Conservation (phyloP, 139 green algal genomes). For the Picochlorum sp. region DNA sequence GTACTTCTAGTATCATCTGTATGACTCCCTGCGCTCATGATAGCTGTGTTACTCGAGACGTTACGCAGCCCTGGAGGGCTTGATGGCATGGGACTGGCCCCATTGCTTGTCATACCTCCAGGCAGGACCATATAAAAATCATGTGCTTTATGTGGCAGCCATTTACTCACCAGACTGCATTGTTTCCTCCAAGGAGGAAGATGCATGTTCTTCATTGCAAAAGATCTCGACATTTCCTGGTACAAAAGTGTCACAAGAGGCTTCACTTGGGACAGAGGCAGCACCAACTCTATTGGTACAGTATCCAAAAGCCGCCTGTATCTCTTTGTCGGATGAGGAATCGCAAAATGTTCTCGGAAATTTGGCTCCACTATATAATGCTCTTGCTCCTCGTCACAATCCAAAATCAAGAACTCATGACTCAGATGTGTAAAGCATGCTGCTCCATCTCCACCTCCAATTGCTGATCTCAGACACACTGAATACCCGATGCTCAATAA, state of each 20-base stretch:
- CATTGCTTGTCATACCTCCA: background rate
- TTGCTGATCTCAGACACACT: slow-evolving; percentile 28
- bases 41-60: too few relatives aligned
- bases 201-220: too few relatives aligned
- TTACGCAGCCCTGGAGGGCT: too few relatives aligned
- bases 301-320: background rate
- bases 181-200: too few relatives aligned
- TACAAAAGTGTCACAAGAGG: too few relatives aligned
- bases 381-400: background rate
- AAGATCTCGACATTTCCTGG: too few relatives aligned
- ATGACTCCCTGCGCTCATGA: too few relatives aligned
- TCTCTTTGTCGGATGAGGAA: background rate
- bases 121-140: background rate
- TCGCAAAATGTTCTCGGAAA: background rate
- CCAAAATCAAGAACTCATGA: slow-evolving; percentile 40
- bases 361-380: background rate
- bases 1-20: too few relatives aligned
- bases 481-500: slow-evolving; percentile 29
- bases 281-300: background rate
- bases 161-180: too few relatives aligned
- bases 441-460: slow-evolving; percentile 29
- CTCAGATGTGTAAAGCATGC: slow-evolving; percentile 39
- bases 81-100: too few relatives aligned
- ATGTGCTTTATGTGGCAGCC: too few relatives aligned
- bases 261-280: background rate